Conservation (phyloP, 169 alveolate genomes). For the Eimeria zaria region DNA sequence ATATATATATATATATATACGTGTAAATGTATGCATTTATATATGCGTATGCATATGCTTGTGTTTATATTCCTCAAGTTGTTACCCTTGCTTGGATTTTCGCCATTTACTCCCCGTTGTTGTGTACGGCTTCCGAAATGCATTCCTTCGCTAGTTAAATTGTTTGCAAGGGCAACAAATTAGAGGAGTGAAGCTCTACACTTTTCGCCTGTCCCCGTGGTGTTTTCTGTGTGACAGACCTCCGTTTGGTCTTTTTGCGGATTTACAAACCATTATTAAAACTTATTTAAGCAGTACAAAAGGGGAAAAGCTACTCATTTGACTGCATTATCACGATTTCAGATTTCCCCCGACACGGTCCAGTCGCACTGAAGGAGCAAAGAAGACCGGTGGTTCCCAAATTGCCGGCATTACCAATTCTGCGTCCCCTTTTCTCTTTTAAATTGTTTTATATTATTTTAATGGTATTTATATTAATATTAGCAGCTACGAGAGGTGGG, state of each 20-base stretch:
- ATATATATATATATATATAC: neutral
- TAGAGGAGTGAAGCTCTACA: neutral
- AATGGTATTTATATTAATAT: neutral
- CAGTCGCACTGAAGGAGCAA: neutral
- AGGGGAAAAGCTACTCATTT: neutral
- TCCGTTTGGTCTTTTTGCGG: no score
- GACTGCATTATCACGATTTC: neutral
- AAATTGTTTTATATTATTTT: neutral
- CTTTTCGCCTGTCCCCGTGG: neutral
- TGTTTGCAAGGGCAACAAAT: no score
- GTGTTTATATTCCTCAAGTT: neutral
- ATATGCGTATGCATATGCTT: neutral
- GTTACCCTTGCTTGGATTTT: neutral
- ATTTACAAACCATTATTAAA: neutral
- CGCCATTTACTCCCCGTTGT: neutral
- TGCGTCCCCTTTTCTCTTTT: neutral
- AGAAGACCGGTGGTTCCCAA: constrained; percentile 6
- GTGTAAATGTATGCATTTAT: neutral
- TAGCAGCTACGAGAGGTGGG: neutral
- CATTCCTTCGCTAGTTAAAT: neutral
- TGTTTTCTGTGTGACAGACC: no score
- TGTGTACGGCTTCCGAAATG: neutral
- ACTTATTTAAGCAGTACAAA: neutral
- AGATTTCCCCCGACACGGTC: neutral
- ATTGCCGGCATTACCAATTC: neutral